Evolutionary conservation across 2,329 filamentous ascomycete genomes (phyloP).

Genomic region (Pseudogymnoascus destructans): DNA sequence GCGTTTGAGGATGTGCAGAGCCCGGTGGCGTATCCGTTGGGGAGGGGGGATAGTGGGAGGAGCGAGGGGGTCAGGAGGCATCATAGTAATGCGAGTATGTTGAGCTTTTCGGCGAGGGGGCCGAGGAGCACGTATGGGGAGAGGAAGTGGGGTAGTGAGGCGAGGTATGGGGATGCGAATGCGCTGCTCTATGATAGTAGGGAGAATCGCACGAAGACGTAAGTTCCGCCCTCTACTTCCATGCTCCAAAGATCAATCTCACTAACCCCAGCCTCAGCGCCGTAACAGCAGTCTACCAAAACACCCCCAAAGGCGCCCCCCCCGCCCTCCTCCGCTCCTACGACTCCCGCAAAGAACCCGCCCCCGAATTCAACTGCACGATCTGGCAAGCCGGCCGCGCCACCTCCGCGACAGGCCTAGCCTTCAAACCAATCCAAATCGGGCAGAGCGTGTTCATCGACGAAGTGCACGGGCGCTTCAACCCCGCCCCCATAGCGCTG

Average conservation of each 20-base stretch:
- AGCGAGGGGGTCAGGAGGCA: conserved; percentile 42
- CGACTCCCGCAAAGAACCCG: conserved; percentile 81
- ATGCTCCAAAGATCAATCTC: conserved; percentile 15
- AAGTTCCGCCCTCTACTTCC: conserved; percentile 30
- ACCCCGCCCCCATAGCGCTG: conserved; percentile 70
- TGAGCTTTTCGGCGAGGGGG: conserved; percentile 64
- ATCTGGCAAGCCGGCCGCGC: conserved; percentile 96
- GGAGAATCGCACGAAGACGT: conserved; percentile 84
- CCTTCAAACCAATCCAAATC: conserved; percentile 91
- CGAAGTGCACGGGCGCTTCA: conserved; percentile 83
- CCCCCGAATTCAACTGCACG: conserved; percentile 83
- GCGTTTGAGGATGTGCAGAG: conserved; percentile 19
- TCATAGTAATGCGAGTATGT: conserved; percentile 65
- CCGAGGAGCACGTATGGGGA: conserved; percentile 38
- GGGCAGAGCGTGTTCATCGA: conserved; percentile 91
- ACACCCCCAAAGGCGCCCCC: conserved; percentile 53
- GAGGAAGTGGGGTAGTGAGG: conserved; percentile 17
- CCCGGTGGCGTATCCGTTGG: conserved; percentile 27
- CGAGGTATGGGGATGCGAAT: conserved; percentile 67
- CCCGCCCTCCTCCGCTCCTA: conserved; percentile 79
- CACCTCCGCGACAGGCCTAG: conserved; percentile 80
- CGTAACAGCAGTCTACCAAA: conserved; percentile 83
- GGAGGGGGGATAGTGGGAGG: conserved; percentile 31
- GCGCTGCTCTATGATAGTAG: conserved; percentile 78
- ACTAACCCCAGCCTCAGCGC: conserved; percentile 42